Conservation (phyloP, 441 rosid genomes). For the Geranium incanum region DNA sequence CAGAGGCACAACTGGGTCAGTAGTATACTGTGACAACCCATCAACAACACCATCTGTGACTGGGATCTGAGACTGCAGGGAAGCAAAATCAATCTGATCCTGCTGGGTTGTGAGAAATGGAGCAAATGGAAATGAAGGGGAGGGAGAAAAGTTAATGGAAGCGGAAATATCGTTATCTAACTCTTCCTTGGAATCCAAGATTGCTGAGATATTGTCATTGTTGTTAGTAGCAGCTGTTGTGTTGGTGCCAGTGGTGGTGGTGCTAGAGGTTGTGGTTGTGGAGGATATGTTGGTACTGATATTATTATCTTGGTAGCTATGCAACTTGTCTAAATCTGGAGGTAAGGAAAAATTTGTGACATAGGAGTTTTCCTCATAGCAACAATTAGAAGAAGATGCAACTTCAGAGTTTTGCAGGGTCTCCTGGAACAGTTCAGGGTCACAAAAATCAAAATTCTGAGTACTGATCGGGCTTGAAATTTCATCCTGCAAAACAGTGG, state of each 20-base stretch:
- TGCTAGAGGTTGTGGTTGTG: slow-evolving; percentile 24
- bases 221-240: slow-evolving; percentile 11
- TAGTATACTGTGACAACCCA: no score
- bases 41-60: slow-evolving; percentile 20
- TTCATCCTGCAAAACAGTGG: slow-evolving; percentile 53
- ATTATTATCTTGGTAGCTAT: slow-evolving; percentile 28
- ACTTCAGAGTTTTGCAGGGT: slow-evolving; percentile 66
- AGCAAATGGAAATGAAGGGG: slow-evolving; percentile 47
- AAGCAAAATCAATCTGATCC: slow-evolving; percentile 52
- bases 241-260: slow-evolving; percentile 17
- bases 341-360: background rate
- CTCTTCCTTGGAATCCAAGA: slow-evolving; percentile 61
- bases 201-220: slow-evolving; percentile 34
- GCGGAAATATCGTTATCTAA: slow-evolving; percentile 73
- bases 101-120: slow-evolving; percentile 35
- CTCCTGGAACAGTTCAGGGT: slow-evolving; percentile 54
- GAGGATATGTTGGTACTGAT: slow-evolving; percentile 21
- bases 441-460: slow-evolving; percentile 62
- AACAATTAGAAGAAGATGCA: slow-evolving; percentile 53
- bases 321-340: slow-evolving; percentile 27
- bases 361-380: slow-evolving; percentile 38
- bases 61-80: slow-evolving; percentile 39
- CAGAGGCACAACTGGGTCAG: background rate
- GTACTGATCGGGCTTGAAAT: slow-evolving; percentile 60
- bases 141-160: slow-evolving; percentile 70